Conservation (phyloP, 2,329 filamentous ascomycete species). For the Paraphoma chrysanthemicola region DNA sequence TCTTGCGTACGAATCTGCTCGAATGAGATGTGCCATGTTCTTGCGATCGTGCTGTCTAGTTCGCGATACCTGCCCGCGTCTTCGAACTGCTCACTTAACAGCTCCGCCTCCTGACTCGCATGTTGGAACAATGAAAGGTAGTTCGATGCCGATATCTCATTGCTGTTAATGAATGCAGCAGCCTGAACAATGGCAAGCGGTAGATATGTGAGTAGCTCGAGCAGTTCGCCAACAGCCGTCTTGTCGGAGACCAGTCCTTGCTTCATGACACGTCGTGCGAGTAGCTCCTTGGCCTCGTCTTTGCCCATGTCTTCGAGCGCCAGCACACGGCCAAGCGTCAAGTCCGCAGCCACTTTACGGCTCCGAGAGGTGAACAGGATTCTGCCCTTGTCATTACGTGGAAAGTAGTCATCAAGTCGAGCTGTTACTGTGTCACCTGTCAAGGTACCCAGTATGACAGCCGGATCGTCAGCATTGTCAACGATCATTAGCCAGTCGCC, state of each 20-base stretch:
- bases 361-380: slow-evolving; percentile 42
- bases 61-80: slow-evolving; percentile 42
- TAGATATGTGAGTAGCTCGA: slow-evolving; percentile 40
- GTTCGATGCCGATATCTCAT: slow-evolving; percentile 15
- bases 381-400: slow-evolving; percentile 33
- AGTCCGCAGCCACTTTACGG: slow-evolving; percentile 15
- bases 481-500: slow-evolving; percentile 52
- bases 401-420: slow-evolving; percentile 41
- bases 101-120: slow-evolving; percentile 36
- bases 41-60: slow-evolving; percentile 23
- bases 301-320: slow-evolving; percentile 25
- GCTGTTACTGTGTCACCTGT: background rate
- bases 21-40: slow-evolving; percentile 53
- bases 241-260: background rate
- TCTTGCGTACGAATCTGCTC: slow-evolving; percentile 31
- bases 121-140: slow-evolving; percentile 43
- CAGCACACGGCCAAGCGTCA: slow-evolving; percentile 22
- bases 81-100: slow-evolving; percentile 48
- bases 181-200: slow-evolving; percentile 33
- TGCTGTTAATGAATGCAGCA: slow-evolving; percentile 46
- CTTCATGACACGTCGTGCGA: slow-evolving; percentile 10
- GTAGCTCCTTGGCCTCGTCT: slow-evolving; percentile 12
- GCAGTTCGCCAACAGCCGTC: background rate
- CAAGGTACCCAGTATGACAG: slow-evolving; percentile 24
- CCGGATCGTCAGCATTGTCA: slow-evolving; percentile 55